These are phyloP conservation scores for Aureobasidium melanogenum DNA, from an alignment of 2,329 filamentous ascomycete species.

Conservation along the genomic window DNA sequence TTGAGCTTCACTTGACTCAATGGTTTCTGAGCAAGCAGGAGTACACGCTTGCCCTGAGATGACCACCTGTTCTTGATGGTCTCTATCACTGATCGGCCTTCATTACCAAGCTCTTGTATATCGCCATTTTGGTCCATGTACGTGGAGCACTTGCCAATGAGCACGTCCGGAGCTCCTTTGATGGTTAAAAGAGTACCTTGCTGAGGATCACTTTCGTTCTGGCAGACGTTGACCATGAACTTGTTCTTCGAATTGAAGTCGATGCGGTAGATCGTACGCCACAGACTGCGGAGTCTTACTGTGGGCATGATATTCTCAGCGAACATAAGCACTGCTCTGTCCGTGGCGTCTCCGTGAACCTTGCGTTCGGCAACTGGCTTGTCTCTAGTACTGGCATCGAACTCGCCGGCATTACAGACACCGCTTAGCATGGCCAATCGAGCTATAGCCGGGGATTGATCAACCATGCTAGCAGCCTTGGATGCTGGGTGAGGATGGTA, in stretches of 20 bases:
- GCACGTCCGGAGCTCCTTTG: constrained; percentile 69
- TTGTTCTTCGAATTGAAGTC: constrained; percentile 81
- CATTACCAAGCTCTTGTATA: constrained; percentile 42
- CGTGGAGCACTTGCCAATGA: constrained; percentile 54
- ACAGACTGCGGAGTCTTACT: constrained; percentile 50
- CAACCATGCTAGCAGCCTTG: constrained; percentile 38
- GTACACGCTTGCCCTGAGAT: constrained; percentile 57
- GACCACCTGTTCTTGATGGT: constrained; percentile 61
- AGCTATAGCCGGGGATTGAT: constrained; percentile 32
- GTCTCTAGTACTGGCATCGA: constrained; percentile 56
- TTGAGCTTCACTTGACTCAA: constrained; percentile 50
- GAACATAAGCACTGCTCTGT: constrained; percentile 64
- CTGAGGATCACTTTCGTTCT: constrained; percentile 22
- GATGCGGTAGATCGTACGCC: constrained; percentile 58
- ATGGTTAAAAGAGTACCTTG: constrained; percentile 51
- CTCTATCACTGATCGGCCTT: constrained; percentile 47
- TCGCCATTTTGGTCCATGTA: constrained; percentile 50
- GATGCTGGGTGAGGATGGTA: constrained; percentile 39
- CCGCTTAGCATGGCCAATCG: constrained; percentile 55
- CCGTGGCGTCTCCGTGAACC: constrained; percentile 67
- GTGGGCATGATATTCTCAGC: constrained; percentile 57
- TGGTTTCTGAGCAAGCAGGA: constrained; percentile 51
- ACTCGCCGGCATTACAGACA: constrained; percentile 68
- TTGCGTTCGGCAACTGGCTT: constrained; percentile 52
- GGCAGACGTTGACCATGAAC: constrained; percentile 62